These are phyloP conservation scores for Aspergillus sp. DNA, from an alignment of 2,329 filamentous ascomycete genomes.

Conservation along the genomic window DNA sequence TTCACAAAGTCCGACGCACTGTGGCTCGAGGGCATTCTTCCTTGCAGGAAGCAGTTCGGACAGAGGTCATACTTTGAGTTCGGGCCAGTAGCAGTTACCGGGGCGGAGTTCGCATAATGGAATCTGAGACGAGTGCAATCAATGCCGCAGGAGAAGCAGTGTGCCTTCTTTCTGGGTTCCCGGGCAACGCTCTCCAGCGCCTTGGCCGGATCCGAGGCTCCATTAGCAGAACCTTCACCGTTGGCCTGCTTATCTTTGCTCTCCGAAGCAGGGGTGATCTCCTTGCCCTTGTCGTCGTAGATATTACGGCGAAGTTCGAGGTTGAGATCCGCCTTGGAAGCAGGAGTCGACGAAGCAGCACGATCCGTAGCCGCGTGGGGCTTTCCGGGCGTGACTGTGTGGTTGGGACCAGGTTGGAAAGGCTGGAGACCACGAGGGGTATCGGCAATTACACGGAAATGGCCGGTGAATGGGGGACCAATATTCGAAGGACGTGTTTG, in stretches of 20 bases:
- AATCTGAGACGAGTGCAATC: slow-evolving; percentile 72
- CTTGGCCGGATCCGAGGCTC: slow-evolving; percentile 51
- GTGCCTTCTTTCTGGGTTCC: slow-evolving; percentile 58
- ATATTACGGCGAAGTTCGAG: slow-evolving; percentile 92
- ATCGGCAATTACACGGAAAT: slow-evolving; percentile 93
- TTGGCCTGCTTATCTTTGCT: slow-evolving; percentile 60
- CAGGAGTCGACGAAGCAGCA: slow-evolving; percentile 55
- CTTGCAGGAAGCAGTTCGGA: slow-evolving; percentile 80
- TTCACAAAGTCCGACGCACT: slow-evolving; percentile 75
- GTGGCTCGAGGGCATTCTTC: slow-evolving; percentile 71
- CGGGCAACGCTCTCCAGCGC: slow-evolving; percentile 52
- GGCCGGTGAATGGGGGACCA: slow-evolving; percentile 90
- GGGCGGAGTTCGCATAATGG: slow-evolving; percentile 57
- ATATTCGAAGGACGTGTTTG: slow-evolving; percentile 92
- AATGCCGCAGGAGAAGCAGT: slow-evolving; percentile 85
- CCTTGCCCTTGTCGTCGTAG: slow-evolving; percentile 85
- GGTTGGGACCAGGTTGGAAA: slow-evolving; percentile 82
- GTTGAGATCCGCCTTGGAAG: slow-evolving; percentile 72
- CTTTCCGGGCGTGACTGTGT: slow-evolving; percentile 55
- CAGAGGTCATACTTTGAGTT: slow-evolving; percentile 78
- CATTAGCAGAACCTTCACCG: slow-evolving; percentile 67
- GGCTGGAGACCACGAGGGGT: slow-evolving; percentile 90
- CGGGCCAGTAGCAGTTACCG: slow-evolving; percentile 44
- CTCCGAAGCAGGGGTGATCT: slow-evolving; percentile 61
- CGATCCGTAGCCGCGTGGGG: slow-evolving; percentile 61